A percentile compares a stretch with the other conserved stretches of the same genome.
Evolutionary conservation across 768 basidiomycete species (phyloP).

Genomic region (Asterophora parasitica): DNA sequence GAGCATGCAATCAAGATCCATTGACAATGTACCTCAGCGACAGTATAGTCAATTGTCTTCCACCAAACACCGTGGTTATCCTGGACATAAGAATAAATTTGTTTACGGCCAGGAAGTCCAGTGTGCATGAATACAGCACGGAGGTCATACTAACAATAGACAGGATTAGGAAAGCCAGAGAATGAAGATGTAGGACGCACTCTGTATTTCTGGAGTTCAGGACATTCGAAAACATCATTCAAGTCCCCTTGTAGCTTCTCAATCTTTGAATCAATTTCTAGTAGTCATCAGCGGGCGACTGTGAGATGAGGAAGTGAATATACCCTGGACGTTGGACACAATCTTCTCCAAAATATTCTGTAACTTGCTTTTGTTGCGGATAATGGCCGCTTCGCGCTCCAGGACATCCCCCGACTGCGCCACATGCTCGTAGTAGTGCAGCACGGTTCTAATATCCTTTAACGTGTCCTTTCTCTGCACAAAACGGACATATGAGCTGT

Average conservation of each 20-base stretch:
- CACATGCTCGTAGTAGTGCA: conserved; percentile 70
- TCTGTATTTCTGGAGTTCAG: conserved; percentile 58
- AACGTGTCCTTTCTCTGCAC: conserved; percentile 58
- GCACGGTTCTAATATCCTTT: conserved; percentile 52
- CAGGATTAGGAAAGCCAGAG: not conserved
- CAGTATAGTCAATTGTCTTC: conserved; percentile 70
- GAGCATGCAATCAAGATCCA: no score
- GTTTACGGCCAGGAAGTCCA: conserved; percentile 71
- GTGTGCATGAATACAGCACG: conserved; percentile 76
- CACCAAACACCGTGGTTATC: conserved; percentile 65
- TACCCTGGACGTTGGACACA: conserved; percentile 52
- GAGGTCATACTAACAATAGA: conserved; percentile 63
- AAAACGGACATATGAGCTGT: conserved; percentile 3
- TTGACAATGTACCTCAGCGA: conserved; percentile 66
- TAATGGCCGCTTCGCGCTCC: conserved; percentile 40
- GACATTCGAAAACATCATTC: conserved; percentile 49
- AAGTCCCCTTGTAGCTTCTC: conserved; percentile 39
- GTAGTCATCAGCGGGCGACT: not conserved
- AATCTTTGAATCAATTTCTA: conserved; percentile 53
- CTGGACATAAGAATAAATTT: conserved; percentile 75
- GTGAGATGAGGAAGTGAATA: not conserved
- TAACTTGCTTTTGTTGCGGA: conserved; percentile 45
- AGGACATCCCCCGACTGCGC: conserved; percentile 44
- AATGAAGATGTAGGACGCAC: conserved; percentile 29
- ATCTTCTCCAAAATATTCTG: conserved; percentile 47